phyloP scores from a whole-genome alignment of 1,139 yeast genomes.

The Casaregolazyma suthepensis region DNA sequence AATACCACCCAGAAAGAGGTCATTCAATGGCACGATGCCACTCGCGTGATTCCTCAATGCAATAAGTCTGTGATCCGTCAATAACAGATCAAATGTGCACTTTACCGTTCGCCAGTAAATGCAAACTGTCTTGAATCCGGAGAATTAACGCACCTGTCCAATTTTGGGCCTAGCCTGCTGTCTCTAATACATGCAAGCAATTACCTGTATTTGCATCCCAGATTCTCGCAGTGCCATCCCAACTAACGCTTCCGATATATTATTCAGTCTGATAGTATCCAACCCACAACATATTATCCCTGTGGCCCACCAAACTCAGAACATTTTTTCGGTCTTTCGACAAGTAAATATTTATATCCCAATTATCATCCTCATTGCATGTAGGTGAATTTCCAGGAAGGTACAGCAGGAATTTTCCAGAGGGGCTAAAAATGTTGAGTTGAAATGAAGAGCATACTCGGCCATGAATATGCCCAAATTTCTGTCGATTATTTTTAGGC shows the following conservation, averaged over 20 bases:
- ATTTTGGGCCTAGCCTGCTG: background rate
- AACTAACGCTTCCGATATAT: background rate
- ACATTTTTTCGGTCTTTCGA: background rate
- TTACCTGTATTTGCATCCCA: background rate
- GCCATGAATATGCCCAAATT: background rate
- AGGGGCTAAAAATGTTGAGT: background rate
- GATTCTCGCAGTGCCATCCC: background rate
- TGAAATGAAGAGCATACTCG: background rate
- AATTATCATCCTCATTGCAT: background rate
- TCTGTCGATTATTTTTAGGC: background rate
- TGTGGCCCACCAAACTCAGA: conserved; percentile 1
- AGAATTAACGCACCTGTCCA: conserved; percentile 2
- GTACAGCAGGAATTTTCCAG: background rate
- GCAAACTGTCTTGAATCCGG: background rate
- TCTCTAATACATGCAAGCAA: background rate
- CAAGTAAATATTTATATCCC: background rate
- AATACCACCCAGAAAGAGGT: background rate
- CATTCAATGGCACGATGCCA: background rate
- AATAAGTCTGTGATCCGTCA: background rate
- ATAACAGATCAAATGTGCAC: background rate
- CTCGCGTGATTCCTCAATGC: background rate
- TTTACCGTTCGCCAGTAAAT: conserved; percentile 1
- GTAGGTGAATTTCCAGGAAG: background rate
- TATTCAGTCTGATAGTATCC: background rate
- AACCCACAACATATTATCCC: background rate